These are phyloP conservation scores for Xerocomellus amylosporus DNA, from an alignment of 768 basidiomycete species.

Conservation along the genomic window DNA sequence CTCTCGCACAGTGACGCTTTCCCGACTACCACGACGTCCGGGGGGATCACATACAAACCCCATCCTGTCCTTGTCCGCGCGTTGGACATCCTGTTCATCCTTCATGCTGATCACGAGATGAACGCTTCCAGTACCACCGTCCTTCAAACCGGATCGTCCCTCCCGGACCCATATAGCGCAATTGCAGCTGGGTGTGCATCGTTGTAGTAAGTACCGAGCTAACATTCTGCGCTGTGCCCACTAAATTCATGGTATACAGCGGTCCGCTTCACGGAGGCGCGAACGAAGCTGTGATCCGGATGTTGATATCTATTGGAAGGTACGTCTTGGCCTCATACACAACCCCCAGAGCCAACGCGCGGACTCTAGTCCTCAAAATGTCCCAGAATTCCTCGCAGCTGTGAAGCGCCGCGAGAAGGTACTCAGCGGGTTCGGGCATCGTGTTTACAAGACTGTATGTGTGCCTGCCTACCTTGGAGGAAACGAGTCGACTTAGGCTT, in stretches of 20 bases:
- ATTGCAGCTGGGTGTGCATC: constrained; percentile 88
- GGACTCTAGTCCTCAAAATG: constrained; percentile 65
- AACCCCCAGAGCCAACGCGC: neutral
- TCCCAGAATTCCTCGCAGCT: constrained; percentile 79
- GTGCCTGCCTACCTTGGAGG: neutral
- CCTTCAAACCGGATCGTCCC: constrained; percentile 81
- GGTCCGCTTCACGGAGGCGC: constrained; percentile 62
- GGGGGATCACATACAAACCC: constrained; percentile 60
- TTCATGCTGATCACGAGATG: constrained; percentile 89
- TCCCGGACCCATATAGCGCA: constrained; percentile 89
- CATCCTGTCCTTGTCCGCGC: constrained; percentile 86
- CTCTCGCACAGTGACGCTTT: constrained; percentile 39
- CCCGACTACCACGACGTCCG: constrained; percentile 38
- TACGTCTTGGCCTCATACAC: constrained; percentile 32
- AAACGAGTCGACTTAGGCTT: neutral
- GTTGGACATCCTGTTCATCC: constrained; percentile 80
- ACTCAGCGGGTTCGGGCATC: constrained; percentile 87
- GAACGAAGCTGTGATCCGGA: constrained; percentile 92
- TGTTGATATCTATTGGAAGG: constrained; percentile 87
- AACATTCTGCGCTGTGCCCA: neutral
- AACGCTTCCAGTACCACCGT: constrained; percentile 86
- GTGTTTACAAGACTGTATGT: constrained; percentile 72
- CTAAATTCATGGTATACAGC: constrained; percentile 6
- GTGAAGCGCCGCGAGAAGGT: constrained; percentile 89
- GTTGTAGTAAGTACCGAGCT: constrained; percentile 61